A percentile compares a stretch with the other conserved stretches of the same genome.
These are phyloP conservation scores for Physcomitrellopsis africana DNA, from an alignment of 225 moss, liverwort and hornwort species.

Conservation along the genomic window DNA sequence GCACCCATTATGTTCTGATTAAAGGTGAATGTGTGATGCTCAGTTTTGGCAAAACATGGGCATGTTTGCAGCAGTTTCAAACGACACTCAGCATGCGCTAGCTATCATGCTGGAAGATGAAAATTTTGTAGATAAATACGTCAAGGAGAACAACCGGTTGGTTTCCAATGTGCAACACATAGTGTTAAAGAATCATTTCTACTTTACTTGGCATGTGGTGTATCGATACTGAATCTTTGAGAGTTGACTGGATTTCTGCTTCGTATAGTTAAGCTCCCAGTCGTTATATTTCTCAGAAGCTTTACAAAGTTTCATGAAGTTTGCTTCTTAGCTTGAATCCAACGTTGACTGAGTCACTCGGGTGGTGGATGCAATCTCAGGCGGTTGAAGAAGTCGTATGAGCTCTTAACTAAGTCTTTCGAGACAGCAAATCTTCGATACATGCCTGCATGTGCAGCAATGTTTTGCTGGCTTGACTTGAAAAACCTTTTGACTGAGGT, in stretches of 20 bases:
- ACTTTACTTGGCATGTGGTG: slow-evolving; percentile 6
- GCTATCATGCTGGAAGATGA: slow-evolving; percentile 95
- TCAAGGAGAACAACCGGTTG: slow-evolving; percentile 89
- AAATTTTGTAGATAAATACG: slow-evolving; percentile 87
- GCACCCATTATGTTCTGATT: slow-evolving; percentile 5
- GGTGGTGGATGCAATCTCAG: slow-evolving; percentile 40
- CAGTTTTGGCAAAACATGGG: slow-evolving; percentile 99
- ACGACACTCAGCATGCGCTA: slow-evolving; percentile 95
- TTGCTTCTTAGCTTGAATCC: not conserved
- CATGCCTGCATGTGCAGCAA: slow-evolving; percentile 99
- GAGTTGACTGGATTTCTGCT: slow-evolving; percentile 7
- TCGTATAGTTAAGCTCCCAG: slow-evolving; percentile 7
- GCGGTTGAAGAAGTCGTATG: slow-evolving; percentile 93
- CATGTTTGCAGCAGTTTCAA: slow-evolving; percentile 99
- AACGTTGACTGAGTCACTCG: slow-evolving; percentile 7
- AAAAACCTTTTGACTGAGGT: slow-evolving; percentile 79
- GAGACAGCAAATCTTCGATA: slow-evolving; percentile 72
- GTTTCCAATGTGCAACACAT: slow-evolving; percentile 14
- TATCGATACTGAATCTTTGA: not conserved
- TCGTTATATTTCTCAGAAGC: slow-evolving; percentile 21
- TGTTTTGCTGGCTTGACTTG: slow-evolving; percentile 99
- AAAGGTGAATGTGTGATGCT: slow-evolving; percentile 24
- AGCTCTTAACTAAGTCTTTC: slow-evolving; percentile 82
- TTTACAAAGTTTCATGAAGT: not conserved
- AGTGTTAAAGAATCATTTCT: not conserved